A percentile compares a stretch with the other conserved stretches of the same genome.
Conservation (phyloP, 148 eudicot species). For the Chenopodium suecicum region DNA sequence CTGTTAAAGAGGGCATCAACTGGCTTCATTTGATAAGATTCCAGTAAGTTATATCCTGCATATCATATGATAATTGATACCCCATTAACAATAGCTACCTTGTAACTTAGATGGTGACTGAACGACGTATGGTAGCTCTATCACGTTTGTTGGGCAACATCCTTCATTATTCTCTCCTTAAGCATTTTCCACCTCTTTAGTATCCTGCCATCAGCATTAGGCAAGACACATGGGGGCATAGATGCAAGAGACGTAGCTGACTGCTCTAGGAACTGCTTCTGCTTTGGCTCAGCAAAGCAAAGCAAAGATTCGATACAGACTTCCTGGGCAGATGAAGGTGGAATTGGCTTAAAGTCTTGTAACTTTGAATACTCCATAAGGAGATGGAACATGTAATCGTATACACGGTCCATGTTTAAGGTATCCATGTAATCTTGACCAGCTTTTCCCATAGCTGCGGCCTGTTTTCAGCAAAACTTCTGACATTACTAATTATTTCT, state of each 20-base stretch:
- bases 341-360: slow-evolving; percentile 57
- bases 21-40: background rate
- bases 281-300: slow-evolving; percentile 69
- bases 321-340: slow-evolving; percentile 58
- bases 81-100: slow-evolving; percentile 1
- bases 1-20: background rate
- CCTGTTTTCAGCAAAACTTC: slow-evolving; percentile 40
- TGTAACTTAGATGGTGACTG: background rate
- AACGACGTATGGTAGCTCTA: slow-evolving; percentile 1
- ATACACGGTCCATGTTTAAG: slow-evolving; percentile 66
- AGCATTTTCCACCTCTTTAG: slow-evolving; percentile 40
- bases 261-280: slow-evolving; percentile 55
- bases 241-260: slow-evolving; percentile 55
- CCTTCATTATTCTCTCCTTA: slow-evolving; percentile 37
- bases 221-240: slow-evolving; percentile 59
- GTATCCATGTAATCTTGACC: slow-evolving; percentile 73
- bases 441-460: slow-evolving; percentile 53
- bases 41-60: background rate
- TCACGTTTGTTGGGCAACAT: slow-evolving; percentile 12
- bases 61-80: background rate
- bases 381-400: slow-evolving; percentile 90
- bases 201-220: slow-evolving; percentile 30
- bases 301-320: slow-evolving; percentile 67
- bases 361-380: slow-evolving; percentile 71
- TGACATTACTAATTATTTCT: background rate